These are phyloP conservation scores for Chalciporus sp. DNA, from an alignment of 1,284 basidiomycete genomes.

Conservation along the genomic window DNA sequence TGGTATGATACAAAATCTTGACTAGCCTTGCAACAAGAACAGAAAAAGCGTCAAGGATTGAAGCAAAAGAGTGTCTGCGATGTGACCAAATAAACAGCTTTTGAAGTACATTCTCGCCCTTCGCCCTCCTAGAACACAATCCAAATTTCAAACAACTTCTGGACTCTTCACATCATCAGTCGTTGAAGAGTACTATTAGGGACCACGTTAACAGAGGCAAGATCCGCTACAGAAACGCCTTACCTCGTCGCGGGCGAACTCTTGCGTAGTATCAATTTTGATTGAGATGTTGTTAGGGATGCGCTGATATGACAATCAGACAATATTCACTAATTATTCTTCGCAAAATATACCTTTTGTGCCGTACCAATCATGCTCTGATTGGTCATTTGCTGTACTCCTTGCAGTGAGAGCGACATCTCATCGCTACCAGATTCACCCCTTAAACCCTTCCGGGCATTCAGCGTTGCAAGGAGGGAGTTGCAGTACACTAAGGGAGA, in stretches of 20 bases:
- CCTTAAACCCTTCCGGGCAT: constrained; percentile 43
- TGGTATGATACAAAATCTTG: constrained; percentile 20
- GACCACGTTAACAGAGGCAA: too few relatives aligned
- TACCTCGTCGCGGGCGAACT: constrained; percentile 33
- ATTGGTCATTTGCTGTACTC: constrained; percentile 30
- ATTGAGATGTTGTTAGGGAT: constrained; percentile 36
- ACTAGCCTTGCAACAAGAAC: constrained; percentile 6
- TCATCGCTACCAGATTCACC: constrained; percentile 12
- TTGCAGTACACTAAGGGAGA: constrained; percentile 46
- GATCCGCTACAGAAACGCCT: background rate
- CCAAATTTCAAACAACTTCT: constrained; percentile 18
- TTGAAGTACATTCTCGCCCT: constrained; percentile 8
- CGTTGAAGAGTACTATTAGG: constrained; percentile 21
- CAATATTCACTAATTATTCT: background rate
- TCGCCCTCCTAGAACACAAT: background rate
- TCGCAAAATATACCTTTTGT: constrained; percentile 16
- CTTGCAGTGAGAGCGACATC: constrained; percentile 31
- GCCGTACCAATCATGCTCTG: constrained; percentile 19
- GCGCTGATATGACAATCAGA: constrained; percentile 21
- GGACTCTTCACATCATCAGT: constrained; percentile 21
- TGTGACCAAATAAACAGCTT: background rate
- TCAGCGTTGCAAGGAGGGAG: constrained; percentile 52
- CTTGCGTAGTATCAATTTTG: constrained; percentile 37
- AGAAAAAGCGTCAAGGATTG: constrained; percentile 5
- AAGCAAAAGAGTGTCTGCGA: constrained; percentile 5